Base-by-base conservation (phyloP, 306 rosid genomes). In the Sophora flavescens region DNA sequence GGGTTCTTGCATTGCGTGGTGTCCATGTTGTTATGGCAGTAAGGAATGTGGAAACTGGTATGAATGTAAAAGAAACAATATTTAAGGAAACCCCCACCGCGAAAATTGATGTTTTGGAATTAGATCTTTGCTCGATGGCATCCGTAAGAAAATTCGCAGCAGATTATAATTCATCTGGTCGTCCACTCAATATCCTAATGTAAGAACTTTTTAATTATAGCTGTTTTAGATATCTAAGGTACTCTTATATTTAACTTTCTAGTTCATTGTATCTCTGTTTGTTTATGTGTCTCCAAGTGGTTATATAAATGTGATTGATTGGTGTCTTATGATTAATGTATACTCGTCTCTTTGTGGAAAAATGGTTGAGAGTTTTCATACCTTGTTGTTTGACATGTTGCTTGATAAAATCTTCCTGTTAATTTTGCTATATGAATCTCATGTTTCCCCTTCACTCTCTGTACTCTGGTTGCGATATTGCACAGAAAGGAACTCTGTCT, bases 1-100 rank as follows among this genome's bases (percentile, higher is more conserved):
- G 91, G 18, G 85, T 93, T 85, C 86, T 93, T 59, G 91, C 94
- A 8, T 26, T 85, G 85, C 91, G 89, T 4, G 86, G 94, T 76
- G 96, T 90, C 63, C 91, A 87, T 88, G 93, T 91, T 61, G 81
- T 86, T 68, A 90, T 91, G 98, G 98, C 96, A 3, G 96, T 90
- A 7, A 89, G 98, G 88, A 90, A 86, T 80, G 80, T 82, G 36
- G 84, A 82, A 8, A 76, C 71, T 59, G 94, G 90, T 39, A 78
- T 14, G 78, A 61, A 63, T 22, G 92, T 84, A 47, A 89, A 70
- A 83, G 84, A 83, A 63, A 75, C 74, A 70, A 76, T 89, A 52
- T 58, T 84, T 10, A 62, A 86, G 84, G 85, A 89, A 82, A 84
- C 60, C 64, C 98, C 91, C 67, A 8, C 82, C 0, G 96, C 91